These are phyloP conservation scores for Paecilomyces fulvus DNA, from an alignment of 2,329 filamentous ascomycete genomes.

Conservation along the genomic window DNA sequence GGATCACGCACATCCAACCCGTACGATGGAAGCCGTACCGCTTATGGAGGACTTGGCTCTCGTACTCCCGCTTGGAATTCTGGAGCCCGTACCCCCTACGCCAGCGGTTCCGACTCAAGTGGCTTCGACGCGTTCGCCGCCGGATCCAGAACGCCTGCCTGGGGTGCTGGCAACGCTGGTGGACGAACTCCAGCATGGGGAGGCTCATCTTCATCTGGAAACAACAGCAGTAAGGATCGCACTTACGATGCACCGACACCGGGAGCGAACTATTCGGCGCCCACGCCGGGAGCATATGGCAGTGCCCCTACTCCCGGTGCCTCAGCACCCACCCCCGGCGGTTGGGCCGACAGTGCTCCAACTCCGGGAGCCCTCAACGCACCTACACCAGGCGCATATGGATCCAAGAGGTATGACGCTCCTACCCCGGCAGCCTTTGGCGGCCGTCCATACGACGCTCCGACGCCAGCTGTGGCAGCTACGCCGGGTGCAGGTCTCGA, in stretches of 20 bases:
- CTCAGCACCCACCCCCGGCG: constrained; percentile 46
- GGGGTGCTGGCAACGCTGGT: constrained; percentile 44
- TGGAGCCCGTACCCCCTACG: constrained; percentile 51
- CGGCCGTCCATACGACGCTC: constrained; percentile 36
- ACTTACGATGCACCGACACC: constrained; percentile 69
- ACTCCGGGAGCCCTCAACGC: constrained; percentile 40
- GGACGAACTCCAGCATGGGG: constrained; percentile 40
- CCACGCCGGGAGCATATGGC: constrained; percentile 51
- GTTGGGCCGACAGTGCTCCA: constrained; percentile 37
- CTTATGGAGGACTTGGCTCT: constrained; percentile 58
- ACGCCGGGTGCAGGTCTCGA: constrained; percentile 31
- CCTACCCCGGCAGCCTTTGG: constrained; percentile 31
- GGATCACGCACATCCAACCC: constrained; percentile 48
- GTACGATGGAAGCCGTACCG: constrained; percentile 63
- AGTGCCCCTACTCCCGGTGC: constrained; percentile 61
- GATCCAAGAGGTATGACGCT: constrained; percentile 25
- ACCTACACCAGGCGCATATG: constrained; percentile 30
- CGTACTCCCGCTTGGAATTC: constrained; percentile 69
- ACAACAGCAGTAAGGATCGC: constrained; percentile 20
- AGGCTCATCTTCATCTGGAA: constrained; percentile 21
- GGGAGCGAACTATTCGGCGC: constrained; percentile 56
- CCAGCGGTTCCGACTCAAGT: constrained; percentile 53
- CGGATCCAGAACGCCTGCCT: constrained; percentile 71
- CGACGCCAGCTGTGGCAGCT: constrained; percentile 39
- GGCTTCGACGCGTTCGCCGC: constrained; percentile 58